Evolutionary conservation across 345 rosid genomes (phyloP).

Genomic region (Populus tremula): DNA sequence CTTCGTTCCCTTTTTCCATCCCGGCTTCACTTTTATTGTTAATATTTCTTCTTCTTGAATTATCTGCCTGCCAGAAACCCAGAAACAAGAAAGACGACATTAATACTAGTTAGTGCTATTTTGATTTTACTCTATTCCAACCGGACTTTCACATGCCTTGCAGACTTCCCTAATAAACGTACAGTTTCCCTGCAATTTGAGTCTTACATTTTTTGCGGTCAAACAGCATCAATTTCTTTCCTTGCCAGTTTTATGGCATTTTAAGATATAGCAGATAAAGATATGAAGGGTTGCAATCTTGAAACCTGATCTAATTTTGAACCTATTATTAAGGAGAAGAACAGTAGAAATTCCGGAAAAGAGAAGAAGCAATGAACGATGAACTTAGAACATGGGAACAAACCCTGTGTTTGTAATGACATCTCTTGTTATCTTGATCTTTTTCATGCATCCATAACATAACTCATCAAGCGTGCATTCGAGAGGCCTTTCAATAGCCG

Average conservation of each 20-base stretch:
- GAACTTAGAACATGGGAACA: slow-evolving; percentile 8
- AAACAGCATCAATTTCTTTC: too few species aligned
- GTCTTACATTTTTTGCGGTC: too few species aligned
- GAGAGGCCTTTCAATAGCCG: slow-evolving; percentile 52
- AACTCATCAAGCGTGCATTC: slow-evolving; percentile 86
- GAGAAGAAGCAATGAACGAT: background rate
- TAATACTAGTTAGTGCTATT: background rate
- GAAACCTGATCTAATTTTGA: background rate
- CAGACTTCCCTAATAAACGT: background rate
- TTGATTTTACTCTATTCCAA: background rate
- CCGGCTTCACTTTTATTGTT: slow-evolving; percentile 72
- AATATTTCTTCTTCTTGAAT: slow-evolving; percentile 59
- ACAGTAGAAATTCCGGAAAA: background rate
- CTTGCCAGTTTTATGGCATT: background rate
- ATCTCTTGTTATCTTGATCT: slow-evolving; percentile 73
- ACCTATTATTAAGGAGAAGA: background rate
- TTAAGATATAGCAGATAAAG: background rate
- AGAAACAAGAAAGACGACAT: background rate
- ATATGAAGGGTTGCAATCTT: background rate
- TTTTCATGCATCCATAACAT: slow-evolving; percentile 72
- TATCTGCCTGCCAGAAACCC: slow-evolving; percentile 35
- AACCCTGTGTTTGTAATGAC: slow-evolving; percentile 61
- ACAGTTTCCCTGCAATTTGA: background rate
- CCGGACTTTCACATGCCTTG: background rate
- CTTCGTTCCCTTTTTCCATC: slow-evolving; percentile 81